Evolutionary conservation across 305 asterid species (phyloP).

Genomic region (Rubia peregrina): DNA sequence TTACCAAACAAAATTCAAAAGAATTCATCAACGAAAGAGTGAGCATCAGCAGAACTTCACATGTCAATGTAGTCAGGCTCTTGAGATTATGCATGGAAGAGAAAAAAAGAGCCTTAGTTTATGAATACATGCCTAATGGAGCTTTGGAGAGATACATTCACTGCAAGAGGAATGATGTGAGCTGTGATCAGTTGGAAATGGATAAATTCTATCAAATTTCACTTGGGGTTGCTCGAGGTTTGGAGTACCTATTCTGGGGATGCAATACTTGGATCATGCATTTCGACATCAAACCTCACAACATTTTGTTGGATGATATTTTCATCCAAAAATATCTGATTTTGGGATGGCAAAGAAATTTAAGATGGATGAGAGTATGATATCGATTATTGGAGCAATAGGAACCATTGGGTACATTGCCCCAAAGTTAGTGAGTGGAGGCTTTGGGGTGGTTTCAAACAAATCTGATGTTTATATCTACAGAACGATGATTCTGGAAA

Average conservation of each 20-base stretch:
- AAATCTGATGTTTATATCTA: slow-evolving; percentile 28
- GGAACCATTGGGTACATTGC: slow-evolving; percentile 47
- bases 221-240: no score
- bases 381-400: slow-evolving; percentile 30
- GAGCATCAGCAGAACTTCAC: background rate
- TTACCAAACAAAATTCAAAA: background rate
- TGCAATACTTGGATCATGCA: no score
- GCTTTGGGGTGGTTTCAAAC: slow-evolving; percentile 34
- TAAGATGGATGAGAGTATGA: slow-evolving; percentile 26
- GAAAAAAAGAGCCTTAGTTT: background rate
- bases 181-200: no score
- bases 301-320: no score
- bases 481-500: slow-evolving; percentile 23
- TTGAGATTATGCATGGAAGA: background rate
- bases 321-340: background rate
- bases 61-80: background rate
- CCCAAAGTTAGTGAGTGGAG: slow-evolving; percentile 30
- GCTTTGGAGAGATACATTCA: no score
- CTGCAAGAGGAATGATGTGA: no score
- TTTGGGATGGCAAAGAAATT: slow-evolving; percentile 34
- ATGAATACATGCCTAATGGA: no score
- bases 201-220: no score
- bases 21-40: slow-evolving; percentile 1
- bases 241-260: no score
- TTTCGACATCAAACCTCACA: no score